Conservation (phyloP, 768 basidiomycete species). For the Tylopilus balloui region DNA sequence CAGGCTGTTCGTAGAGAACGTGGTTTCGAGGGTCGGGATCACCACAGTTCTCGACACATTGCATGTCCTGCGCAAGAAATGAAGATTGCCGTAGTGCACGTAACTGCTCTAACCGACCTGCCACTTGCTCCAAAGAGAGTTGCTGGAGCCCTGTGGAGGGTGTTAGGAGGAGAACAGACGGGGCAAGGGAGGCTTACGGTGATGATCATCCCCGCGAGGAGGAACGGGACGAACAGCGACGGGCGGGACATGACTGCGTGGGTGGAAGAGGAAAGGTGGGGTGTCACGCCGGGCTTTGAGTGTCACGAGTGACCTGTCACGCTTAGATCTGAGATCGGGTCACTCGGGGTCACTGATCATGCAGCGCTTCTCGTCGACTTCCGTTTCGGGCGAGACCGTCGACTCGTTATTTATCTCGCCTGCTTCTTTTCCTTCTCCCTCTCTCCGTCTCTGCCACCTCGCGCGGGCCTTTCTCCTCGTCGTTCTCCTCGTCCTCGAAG, state of each 20-base stretch:
- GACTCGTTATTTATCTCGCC: slow-evolving; percentile 31
- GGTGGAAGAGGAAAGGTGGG: neutral
- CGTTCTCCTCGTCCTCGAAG: slow-evolving; percentile 14
- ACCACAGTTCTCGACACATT: slow-evolving; percentile 92
- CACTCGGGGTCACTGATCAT: slow-evolving; percentile 24
- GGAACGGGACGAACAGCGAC: slow-evolving; percentile 65
- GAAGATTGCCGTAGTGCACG: neutral
- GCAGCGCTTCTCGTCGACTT: slow-evolving; percentile 30
- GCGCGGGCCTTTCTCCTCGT: slow-evolving; percentile 13
- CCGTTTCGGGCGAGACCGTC: slow-evolving; percentile 22
- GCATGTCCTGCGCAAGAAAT: slow-evolving; percentile 69
- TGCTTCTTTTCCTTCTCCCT: slow-evolving; percentile 29
- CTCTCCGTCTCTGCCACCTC: slow-evolving; percentile 11
- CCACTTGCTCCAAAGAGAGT: slow-evolving; percentile 80
- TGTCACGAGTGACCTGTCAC: slow-evolving; percentile 21
- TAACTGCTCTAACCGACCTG: slow-evolving; percentile 44
- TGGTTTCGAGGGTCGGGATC: slow-evolving; percentile 55
- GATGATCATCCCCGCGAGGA: slow-evolving; percentile 90
- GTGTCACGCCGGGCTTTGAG: slow-evolving; percentile 6
- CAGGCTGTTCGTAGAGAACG: slow-evolving; percentile 89
- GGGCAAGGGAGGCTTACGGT: slow-evolving; percentile 45
- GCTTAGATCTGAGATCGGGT: slow-evolving; percentile 31
- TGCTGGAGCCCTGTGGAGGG: slow-evolving; percentile 60
- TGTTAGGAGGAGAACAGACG: neutral
- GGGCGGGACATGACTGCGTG: slow-evolving; percentile 50